phyloP scores from a whole-genome alignment of 2,329 filamentous ascomycete genomes.

The Sporothrix protearum region DNA sequence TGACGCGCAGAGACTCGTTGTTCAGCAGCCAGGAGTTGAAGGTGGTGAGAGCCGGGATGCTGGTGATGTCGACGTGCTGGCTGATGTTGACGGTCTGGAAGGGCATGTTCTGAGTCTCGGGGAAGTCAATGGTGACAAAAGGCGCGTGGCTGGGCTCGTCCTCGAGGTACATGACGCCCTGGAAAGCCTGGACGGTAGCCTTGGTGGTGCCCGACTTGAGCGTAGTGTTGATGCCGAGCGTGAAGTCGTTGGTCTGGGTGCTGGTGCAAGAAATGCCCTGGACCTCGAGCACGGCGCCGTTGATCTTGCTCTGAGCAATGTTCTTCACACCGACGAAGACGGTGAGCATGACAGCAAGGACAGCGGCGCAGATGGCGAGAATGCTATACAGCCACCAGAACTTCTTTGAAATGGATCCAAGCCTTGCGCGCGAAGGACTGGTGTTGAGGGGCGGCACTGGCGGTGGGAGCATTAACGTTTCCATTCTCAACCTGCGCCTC shows the following conservation, averaged over 20 bases:
- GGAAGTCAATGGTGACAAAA: slow-evolving; percentile 52
- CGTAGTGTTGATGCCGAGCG: slow-evolving; percentile 55
- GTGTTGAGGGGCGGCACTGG: background rate
- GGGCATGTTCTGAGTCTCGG: slow-evolving; percentile 48
- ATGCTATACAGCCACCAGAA: slow-evolving; percentile 63
- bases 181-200: slow-evolving; percentile 50
- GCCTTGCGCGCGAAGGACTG: background rate
- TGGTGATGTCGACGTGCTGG: slow-evolving; percentile 46
- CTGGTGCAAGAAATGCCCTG: slow-evolving; percentile 50
- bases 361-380: slow-evolving; percentile 45
- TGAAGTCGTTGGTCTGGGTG: slow-evolving; percentile 44
- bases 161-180: slow-evolving; percentile 54
- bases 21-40: slow-evolving; percentile 55
- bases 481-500: background rate
- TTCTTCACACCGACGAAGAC: slow-evolving; percentile 55
- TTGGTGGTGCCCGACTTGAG: slow-evolving; percentile 52
- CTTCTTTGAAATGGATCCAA: slow-evolving; percentile 44
- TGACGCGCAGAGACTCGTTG: slow-evolving; percentile 49
- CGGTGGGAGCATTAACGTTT: too few relatives aligned
- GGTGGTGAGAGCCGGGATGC: slow-evolving; percentile 48
- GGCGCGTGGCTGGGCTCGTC: slow-evolving; percentile 46
- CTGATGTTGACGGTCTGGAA: slow-evolving; percentile 51
- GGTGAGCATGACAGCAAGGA: slow-evolving; percentile 56
- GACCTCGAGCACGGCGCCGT: slow-evolving; percentile 51
- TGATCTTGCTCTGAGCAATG: slow-evolving; percentile 55